Evolutionary conservation across 1,284 basidiomycete species (phyloP), one percentile per base, ranked within the genome.

Genomic region (Microbotryum violaceum): DNA sequence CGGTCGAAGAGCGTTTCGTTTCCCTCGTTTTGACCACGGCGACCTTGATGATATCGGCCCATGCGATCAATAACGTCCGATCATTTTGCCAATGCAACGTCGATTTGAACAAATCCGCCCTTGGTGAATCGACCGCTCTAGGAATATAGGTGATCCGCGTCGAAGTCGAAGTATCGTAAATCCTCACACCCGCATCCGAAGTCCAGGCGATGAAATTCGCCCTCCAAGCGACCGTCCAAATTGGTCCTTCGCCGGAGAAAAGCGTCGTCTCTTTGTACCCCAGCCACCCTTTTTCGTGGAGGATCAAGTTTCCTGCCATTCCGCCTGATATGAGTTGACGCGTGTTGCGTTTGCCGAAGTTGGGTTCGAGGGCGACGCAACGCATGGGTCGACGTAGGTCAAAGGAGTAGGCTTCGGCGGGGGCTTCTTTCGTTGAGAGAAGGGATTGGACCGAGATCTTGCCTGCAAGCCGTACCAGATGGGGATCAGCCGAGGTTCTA

Each of bases 281-380:
- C 4, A 97, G 79, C 93, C 94, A 97, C 10, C 92, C 89, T 75
- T 97, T 97, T 77, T 98, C 94, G 67, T 89, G 84, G 66, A 94
- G 74, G 16, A 90, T 80, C 29, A 98, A 79, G 46, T 82, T 85
- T 5, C 96, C 94, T 0, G 89, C 87, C 82, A 97, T 83, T 6
- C 96, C 96, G 49, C 94, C 96, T 61, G 88, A 93, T 5, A 97
- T 88, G 70, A 97, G 88, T 0, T 88, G 84, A n/a, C 91, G 83
- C 6, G 87, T 84, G 37, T 82, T 82, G 56, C 84, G 84, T 75
- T 88, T 88, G 2, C 87, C 84, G 68, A 96, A 99, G 63, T 86
- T 82, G 3, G 96, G 96, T 72, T 97, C 94, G 57, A 98, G 82
- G 1, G 91, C 85, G 37, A 98, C 81, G 6, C 87, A 87, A 6